Evolutionary conservation across 345 rosid genomes (phyloP), one percentile per base, ranked within the genome.

Genomic region (Citrus sp.): DNA sequence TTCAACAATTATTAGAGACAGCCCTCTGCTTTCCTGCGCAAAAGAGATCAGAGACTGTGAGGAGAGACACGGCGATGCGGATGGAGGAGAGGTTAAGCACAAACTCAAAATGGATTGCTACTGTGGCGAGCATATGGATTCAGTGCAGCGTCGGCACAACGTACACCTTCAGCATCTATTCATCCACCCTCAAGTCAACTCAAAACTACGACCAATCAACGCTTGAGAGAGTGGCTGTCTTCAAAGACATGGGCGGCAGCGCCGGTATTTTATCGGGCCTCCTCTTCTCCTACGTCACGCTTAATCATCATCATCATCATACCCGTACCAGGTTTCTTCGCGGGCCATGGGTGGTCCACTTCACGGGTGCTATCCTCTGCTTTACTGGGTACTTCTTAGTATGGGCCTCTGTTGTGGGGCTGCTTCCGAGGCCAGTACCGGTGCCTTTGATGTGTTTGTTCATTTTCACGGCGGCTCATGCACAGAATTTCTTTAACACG

Each of bases 81-180:
- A 54, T 1, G 58, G 58, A 18, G 7, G 75, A 21, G 66, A 35
- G 37, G 59, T 66, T 86, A 6, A 83, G 81, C 77, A 78, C 86
- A 35, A 92, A 87, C 77, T 78, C 86, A 35, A 92, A 87, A 80
- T 91, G 92, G 94, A 75, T 86, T 42, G 84, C 90, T 9, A 85
- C 93, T 12, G 86, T 86, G 25, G 97, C 91, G 46, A 90, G 93
- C 80, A 88, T 91, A 86, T 90, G 93, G 97, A 91, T 94, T 75
- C 97, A 91, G 82, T 79, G 89, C 86, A 83, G 86, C 32, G 76
- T 82, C 78, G 94, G 97, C 24, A 83, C 89, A 6, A 87, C 89
- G 25, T 94, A 91, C 85, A 91, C 97, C 64, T 92, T 90, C 89
- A 82, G 91, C 77, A 78, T 92, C 80, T 94, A 92, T 84, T 92